Evolutionary conservation across 352 stramenopile genomes (phyloP).

Genomic region (Pythium periplocum): DNA sequence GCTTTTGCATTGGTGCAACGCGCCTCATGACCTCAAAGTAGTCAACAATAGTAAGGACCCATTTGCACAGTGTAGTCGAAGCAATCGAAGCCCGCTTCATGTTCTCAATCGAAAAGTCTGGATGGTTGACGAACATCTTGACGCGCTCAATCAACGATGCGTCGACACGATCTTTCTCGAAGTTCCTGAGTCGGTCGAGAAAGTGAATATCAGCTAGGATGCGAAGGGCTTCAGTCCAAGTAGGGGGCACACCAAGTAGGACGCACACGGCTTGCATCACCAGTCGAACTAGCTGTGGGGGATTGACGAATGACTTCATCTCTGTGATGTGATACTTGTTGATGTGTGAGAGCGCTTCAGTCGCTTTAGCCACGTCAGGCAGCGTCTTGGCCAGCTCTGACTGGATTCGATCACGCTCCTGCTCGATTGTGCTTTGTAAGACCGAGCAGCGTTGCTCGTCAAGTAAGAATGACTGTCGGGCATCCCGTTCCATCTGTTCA

Average conservation of each 20-base stretch:
- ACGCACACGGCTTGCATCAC: conserved; percentile 77
- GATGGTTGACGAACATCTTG: conserved; percentile 58
- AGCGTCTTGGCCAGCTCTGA: conserved; percentile 53
- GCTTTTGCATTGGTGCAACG: conserved; percentile 45
- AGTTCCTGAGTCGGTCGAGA: conserved; percentile 48
- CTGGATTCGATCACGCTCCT: conserved; percentile 48
- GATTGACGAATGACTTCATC: conserved; percentile 75
- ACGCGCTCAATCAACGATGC: conserved; percentile 39
- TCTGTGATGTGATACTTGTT: conserved; percentile 79
- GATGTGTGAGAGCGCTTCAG: conserved; percentile 57
- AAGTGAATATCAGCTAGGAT: conserved; percentile 68
- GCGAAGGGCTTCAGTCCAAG: conserved; percentile 59
- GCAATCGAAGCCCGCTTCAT: conserved; percentile 67
- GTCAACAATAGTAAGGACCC: conserved; percentile 57
- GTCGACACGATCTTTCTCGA: conserved; percentile 52
- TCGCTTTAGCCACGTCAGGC: conserved; percentile 50
- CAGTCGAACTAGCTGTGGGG: conserved; percentile 62
- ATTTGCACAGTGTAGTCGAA: conserved; percentile 66
- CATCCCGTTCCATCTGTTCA: conserved; percentile 35
- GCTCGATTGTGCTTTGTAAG: conserved; percentile 54
- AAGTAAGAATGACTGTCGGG: conserved; percentile 38
- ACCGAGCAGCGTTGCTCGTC: conserved; percentile 48
- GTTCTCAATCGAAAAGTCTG: conserved; percentile 73
- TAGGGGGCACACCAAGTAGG: conserved; percentile 45
- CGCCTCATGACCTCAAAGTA: conserved; percentile 70